Percentiles rank a stretch among this genome's conserved stretches.
Conservation (phyloP, 371 early-diverging fungal genomes). For the Mycotypha africana region DNA sequence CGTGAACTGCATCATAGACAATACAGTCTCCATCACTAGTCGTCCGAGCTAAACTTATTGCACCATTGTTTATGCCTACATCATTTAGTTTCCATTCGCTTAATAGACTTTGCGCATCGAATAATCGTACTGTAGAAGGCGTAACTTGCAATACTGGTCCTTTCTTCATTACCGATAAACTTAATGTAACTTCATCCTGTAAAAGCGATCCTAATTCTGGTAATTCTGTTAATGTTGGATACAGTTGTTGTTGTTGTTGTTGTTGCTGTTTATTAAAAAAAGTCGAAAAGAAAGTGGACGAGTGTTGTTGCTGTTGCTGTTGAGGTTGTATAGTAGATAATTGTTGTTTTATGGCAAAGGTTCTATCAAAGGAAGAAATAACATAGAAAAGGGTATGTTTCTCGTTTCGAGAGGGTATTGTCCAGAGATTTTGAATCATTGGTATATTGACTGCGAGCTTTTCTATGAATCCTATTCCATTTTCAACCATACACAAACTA, state of each 20-base stretch:
- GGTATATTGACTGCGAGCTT: constrained; percentile 51
- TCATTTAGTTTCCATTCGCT: too few species aligned
- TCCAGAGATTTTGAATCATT: constrained; percentile 68
- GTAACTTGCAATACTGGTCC: constrained; percentile 53
- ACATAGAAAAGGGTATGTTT: constrained; percentile 4
- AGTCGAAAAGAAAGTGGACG: too few species aligned
- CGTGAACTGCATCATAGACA: too few species aligned
- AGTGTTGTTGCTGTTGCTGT: too few species aligned
- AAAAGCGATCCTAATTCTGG: constrained; percentile 11
- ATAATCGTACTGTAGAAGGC: constrained; percentile 40
- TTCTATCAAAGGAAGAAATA: constrained; percentile 38
- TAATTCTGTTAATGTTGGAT: constrained; percentile 2
- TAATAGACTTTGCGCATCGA: constrained; percentile 18
- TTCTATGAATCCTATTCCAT: constrained; percentile 83
- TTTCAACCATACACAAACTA: constrained; percentile 74
- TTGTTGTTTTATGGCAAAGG: constrained; percentile 9
- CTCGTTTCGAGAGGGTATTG: constrained; percentile 29
- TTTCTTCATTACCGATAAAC: constrained; percentile 4
- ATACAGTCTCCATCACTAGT: too few species aligned
- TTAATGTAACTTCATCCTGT: constrained; percentile 24
- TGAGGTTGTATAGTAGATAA: neutral
- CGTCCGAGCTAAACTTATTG: too few species aligned
- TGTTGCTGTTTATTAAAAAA: too few species aligned
- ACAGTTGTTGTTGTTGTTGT: too few species aligned
- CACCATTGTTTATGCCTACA: too few species aligned